Evolutionary conservation across 805 yeast species (phyloP), one percentile per base, ranked within the genome.

Genomic region (Clavispora phyllophila): DNA sequence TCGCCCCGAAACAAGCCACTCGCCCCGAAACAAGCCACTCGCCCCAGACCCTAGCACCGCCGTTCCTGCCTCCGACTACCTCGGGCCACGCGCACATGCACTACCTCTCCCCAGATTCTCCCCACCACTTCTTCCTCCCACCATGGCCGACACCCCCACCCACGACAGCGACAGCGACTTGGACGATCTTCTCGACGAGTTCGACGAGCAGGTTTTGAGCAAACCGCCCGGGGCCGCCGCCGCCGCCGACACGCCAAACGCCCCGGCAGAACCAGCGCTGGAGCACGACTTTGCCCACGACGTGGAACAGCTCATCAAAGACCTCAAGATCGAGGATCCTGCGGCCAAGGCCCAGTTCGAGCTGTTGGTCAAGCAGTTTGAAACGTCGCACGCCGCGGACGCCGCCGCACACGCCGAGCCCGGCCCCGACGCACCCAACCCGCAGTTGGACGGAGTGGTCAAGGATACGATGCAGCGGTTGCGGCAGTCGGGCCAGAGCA

Each of bases 131-230:
- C 19, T n/a, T n/a, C 17, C 12, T 6, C 9, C 17, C 31, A 27
- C 15, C 31, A 29, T 29, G 33, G 33, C 20, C 8, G 33, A 29
- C 4, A 3, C 33, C n/a, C 33, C 15, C 27, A 15, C 23, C 17
- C 46, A 32, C 5, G 57, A 53, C 28, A 72, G 63, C 10, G 75
- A 82, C 44, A 87, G 82, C 54, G 95, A 87, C 51, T 73, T 87
- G 48, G 95, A 87, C 51, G 96, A 87, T 54, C 71, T 87, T 46
- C 70, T 91, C 40, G 96, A 89, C 56, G 96, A 89, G 48, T 85
- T 85, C 58, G 87, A 83, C 33, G 87, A 82, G 46, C 87, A 81
- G 44, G 73, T 82, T 0, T 66, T 84, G 43, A 75, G 75, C 45
- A 72, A 78, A 50, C 82, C 84, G 2, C 85, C 84, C 1, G 85